Conservation (phyloP, 2,329 filamentous ascomycete genomes). For the Zasmidium angulare region DNA sequence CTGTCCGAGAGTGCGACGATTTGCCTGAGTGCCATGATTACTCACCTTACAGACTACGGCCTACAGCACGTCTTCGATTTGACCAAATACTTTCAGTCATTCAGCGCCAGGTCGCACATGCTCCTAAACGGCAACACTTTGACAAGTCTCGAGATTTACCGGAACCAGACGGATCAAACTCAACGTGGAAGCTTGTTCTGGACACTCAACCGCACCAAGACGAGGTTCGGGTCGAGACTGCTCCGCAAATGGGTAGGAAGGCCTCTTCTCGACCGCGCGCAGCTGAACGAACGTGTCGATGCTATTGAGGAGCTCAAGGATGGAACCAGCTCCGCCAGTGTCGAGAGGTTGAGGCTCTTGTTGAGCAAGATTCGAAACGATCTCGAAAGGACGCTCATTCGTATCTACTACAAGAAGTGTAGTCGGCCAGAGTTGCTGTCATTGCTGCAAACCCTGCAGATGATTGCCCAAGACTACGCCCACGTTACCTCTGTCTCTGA, state of each 20-base stretch:
- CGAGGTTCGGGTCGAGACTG: conserved; percentile 82
- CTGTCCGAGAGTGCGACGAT: conserved; percentile 84
- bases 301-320: conserved; percentile 85
- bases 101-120: conserved; percentile 94
- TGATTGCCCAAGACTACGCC: conserved; percentile 74
- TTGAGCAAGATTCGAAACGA: conserved; percentile 73
- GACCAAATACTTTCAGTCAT: conserved; percentile 95
- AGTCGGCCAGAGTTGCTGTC: conserved; percentile 82
- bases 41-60: conserved; percentile 85
- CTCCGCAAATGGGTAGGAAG: conserved; percentile 94
- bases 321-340: conserved; percentile 62
- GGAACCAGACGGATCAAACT: conserved; percentile 84
- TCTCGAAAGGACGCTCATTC: conserved; percentile 86
- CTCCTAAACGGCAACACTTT: conserved; percentile 91
- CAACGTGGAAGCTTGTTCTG: conserved; percentile 90
- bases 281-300: conserved; percentile 73
- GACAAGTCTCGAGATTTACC: conserved; percentile 91
- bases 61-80: conserved; percentile 93
- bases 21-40: conserved; percentile 95
- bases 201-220: conserved; percentile 90
- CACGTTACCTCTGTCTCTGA: conserved; percentile 64
- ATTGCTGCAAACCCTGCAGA: conserved; percentile 81
- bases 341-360: conserved; percentile 73
- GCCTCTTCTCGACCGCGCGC: conserved; percentile 73
- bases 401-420: conserved; percentile 97